phyloP scores from a whole-genome alignment of 306 rosid species.

The Lathyrus tuberosus region DNA sequence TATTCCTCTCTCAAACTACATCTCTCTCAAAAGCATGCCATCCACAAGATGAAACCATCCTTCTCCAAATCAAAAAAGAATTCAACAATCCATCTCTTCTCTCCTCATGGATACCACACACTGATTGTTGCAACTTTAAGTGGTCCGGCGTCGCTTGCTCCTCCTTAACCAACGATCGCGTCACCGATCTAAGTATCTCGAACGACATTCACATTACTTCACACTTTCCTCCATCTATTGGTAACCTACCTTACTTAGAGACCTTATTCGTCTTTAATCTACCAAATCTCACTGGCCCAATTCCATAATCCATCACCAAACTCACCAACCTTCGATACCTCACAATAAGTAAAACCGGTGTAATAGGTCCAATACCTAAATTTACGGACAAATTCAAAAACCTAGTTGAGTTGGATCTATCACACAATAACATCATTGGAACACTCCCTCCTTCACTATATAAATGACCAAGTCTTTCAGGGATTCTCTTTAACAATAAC shows the following conservation, averaged over 20 bases:
- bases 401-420: conserved; percentile 18
- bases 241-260: conserved; percentile 51
- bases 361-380: conserved; percentile 17
- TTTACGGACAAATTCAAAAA: neutral
- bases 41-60: conserved; percentile 50
- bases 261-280: conserved; percentile 45
- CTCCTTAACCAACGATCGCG: conserved; percentile 40
- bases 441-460: conserved; percentile 26
- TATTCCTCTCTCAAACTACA: conserved; percentile 16
- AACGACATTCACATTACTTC: conserved; percentile 30
- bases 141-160: conserved; percentile 56
- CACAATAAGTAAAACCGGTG: neutral
- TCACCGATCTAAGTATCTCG: conserved; percentile 43
- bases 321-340: conserved; percentile 6
- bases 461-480: conserved; percentile 18
- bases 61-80: conserved; percentile 10
- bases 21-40: conserved; percentile 54
- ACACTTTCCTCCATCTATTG: conserved; percentile 56
- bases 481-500: conserved; percentile 46
- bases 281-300: conserved; percentile 42
- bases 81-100: conserved; percentile 24
- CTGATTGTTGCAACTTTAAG: conserved; percentile 47
- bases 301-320: neutral
- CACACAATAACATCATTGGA: conserved; percentile 18
- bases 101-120: conserved; percentile 52